Conservation (phyloP, 148 eudicot species). For the Vaccinium vitisidaea region DNA sequence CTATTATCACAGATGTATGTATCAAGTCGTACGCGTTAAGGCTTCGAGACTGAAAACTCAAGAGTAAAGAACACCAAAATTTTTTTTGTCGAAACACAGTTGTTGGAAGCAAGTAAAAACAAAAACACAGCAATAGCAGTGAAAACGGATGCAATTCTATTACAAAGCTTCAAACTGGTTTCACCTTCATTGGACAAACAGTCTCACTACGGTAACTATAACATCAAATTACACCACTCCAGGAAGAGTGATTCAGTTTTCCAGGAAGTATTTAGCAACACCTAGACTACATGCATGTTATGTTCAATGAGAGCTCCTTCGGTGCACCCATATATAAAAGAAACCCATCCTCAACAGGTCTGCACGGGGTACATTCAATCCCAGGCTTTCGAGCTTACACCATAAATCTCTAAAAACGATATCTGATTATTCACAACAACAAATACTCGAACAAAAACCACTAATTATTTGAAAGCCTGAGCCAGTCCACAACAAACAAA, state of each 20-base stretch:
- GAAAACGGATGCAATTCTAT: neutral
- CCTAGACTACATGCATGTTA: neutral
- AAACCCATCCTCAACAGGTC: neutral
- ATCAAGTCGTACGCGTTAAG: too few species aligned
- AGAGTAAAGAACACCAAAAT: neutral
- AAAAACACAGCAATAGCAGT: neutral
- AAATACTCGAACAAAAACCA: neutral
- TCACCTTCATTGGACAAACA: neutral
- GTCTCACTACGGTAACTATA: neutral
- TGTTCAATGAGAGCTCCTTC: slow-evolving; percentile 12
- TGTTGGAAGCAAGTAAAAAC: neutral
- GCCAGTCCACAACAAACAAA: neutral
- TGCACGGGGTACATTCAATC: neutral
- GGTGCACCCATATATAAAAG: neutral
- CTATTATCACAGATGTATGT: too few species aligned
- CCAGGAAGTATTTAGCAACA: neutral
- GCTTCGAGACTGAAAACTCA: neutral
- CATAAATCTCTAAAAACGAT: neutral
- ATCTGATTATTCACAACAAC: neutral
- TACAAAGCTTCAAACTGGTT: neutral
- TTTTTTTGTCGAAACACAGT: neutral
- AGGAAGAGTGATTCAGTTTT: neutral
- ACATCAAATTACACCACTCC: neutral
- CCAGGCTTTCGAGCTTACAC: neutral
- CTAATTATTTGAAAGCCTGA: neutral